These are phyloP conservation scores for Taphrina pruni DNA, from an alignment of 1,139 yeast species.

Conservation along the genomic window DNA sequence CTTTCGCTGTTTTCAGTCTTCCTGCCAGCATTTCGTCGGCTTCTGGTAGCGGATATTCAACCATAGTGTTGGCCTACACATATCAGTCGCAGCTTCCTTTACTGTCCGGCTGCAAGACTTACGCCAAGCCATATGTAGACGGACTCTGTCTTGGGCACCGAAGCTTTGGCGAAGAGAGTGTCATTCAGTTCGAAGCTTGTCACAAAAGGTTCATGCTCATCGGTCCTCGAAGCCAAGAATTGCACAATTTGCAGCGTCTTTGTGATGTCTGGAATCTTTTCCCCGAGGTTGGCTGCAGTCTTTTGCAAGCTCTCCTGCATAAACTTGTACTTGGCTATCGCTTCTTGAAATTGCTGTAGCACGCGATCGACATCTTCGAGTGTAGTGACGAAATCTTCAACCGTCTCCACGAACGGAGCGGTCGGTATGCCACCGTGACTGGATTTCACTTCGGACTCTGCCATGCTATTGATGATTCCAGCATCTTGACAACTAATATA, in stretches of 20 bases:
- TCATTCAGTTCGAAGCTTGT: constrained; percentile 90
- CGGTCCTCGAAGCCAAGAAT: constrained; percentile 61
- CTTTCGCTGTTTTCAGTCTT: constrained; percentile 68
- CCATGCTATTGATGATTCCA: neutral
- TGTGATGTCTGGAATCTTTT: constrained; percentile 86
- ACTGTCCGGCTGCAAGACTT: constrained; percentile 15
- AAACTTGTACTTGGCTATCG: constrained; percentile 65
- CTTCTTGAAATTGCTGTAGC: constrained; percentile 75
- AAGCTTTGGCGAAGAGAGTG: constrained; percentile 85
- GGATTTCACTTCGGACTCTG: neutral
- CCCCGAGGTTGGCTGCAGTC: constrained; percentile 68
- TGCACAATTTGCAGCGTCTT: constrained; percentile 78
- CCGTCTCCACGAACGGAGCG: constrained; percentile 90
- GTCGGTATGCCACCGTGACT: constrained; percentile 80
- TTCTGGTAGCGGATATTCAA: constrained; percentile 89
- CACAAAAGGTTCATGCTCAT: constrained; percentile 44
- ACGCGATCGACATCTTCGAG: constrained; percentile 73
- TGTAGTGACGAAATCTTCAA: constrained; percentile 71
- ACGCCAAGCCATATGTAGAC: constrained; percentile 90
- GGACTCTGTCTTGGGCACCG: constrained; percentile 62
- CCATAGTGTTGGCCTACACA: constrained; percentile 81
- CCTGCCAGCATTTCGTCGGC: constrained; percentile 72
- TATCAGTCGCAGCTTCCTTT: neutral
- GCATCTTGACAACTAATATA: too few relatives aligned
- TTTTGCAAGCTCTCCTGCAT: constrained; percentile 76